phyloP scores from a whole-genome alignment of 306 rosid genomes.

The Pyrus pyrifolia region DNA sequence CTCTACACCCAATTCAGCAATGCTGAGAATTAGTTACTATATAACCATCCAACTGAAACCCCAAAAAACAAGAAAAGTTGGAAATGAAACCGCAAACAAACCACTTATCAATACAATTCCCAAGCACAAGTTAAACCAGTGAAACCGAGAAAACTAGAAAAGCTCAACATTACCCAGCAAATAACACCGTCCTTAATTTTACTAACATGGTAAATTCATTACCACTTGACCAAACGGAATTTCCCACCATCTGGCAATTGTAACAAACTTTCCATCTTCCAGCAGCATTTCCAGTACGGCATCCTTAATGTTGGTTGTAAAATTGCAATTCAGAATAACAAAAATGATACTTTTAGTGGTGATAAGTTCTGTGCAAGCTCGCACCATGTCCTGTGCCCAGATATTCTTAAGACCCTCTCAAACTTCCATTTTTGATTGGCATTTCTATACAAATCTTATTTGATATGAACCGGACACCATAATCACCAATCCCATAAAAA shows the following conservation, averaged over 20 bases:
- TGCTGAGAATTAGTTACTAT: conserved; percentile 2
- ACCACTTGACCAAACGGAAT: conserved; percentile 25
- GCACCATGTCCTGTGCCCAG: conserved; percentile 8
- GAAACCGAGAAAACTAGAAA: conserved; percentile 6
- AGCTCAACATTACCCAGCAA: conserved; percentile 14
- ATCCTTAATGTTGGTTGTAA: conserved; percentile 11
- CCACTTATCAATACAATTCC: conserved; percentile 3
- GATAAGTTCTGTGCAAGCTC: neutral
- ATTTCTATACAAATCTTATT: neutral
- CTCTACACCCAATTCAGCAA: conserved; percentile 4
- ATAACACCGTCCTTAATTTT: conserved; percentile 22
- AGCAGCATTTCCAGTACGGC: conserved; percentile 5
- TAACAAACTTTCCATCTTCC: conserved; percentile 21
- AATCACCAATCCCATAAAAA: conserved; percentile 25
- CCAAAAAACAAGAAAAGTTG: neutral
- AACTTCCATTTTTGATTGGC: conserved; percentile 8
- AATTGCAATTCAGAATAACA: conserved; percentile 18
- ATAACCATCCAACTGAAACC: neutral
- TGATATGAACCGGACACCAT: conserved; percentile 19
- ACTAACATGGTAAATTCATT: conserved; percentile 6
- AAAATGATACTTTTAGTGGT: neutral
- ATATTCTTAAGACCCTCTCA: conserved; percentile 3
- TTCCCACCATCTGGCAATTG: conserved; percentile 14
- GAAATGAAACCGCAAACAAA: neutral
- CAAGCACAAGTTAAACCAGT: conserved; percentile 14